Conservation (phyloP, 108 stramenopile genomes). For the Chaetoceros tenuissimus region DNA sequence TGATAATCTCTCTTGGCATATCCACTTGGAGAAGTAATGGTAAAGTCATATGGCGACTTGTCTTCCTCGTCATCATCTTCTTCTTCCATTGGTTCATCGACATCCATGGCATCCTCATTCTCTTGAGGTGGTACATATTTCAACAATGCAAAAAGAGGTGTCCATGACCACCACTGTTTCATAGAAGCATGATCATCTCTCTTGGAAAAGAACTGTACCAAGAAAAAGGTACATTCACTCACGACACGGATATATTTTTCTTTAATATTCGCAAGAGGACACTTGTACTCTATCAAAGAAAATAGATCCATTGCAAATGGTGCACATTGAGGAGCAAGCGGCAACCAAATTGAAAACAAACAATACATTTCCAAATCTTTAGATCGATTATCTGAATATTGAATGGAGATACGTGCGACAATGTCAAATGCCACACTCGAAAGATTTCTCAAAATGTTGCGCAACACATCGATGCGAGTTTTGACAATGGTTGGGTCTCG, state of each 20-base stretch:
- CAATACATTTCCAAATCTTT: conserved; percentile 22
- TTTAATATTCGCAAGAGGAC: no score
- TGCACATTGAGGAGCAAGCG: conserved; percentile 67
- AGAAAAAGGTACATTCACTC: no score
- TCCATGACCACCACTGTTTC: conserved; percentile 64
- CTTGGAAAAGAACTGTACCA: conserved; percentile 18
- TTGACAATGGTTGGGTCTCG: conserved; percentile 6
- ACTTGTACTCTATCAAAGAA: no score
- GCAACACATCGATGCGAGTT: conserved; percentile 56
- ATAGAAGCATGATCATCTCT: conserved; percentile 26
- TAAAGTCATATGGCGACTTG: background rate
- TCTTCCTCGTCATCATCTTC: conserved; percentile 17
- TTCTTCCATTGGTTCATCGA: conserved; percentile 22
- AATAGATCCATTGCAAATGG: conserved; percentile 59
- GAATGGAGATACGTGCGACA: conserved; percentile 34
- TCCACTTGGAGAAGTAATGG: conserved; percentile 1
- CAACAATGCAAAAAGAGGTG: conserved; percentile 41
- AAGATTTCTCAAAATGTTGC: conserved; percentile 47
- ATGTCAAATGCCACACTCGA: conserved; percentile 73
- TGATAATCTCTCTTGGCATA: background rate
- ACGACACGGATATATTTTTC: no score
- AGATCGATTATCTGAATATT: background rate
- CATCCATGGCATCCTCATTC: conserved; percentile 1
- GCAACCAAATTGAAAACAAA: conserved; percentile 67
- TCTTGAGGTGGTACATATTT: no score